Evolutionary conservation across 768 basidiomycete species (phyloP), one percentile per base, ranked within the genome.

Genomic region (Phlegmacium glaucopus): DNA sequence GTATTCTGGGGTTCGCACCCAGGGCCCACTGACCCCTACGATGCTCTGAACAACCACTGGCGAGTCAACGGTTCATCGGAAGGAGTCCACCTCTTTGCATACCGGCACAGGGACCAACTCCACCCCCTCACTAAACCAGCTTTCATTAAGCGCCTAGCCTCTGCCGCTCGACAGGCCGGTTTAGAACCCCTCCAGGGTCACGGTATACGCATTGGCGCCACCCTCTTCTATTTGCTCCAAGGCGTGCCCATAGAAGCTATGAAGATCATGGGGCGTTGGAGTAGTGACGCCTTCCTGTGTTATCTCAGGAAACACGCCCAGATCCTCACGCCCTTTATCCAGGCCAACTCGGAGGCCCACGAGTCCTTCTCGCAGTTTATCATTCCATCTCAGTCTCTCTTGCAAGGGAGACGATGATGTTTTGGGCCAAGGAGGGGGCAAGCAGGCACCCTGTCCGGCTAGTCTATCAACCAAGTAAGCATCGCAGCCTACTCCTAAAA

Each of bases 161-260:
- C n/a, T n/a, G n/a, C n/a, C n/a, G n/a, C n/a, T n/a, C 35, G 32
- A 6, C 39, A 22, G 0, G 46, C 53, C 0, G 53, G 50, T 2
- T 5, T 54, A 0, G 25, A 51, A 0, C 53, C 44, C 0, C 13
- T 65, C 2, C 52, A 59, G 25, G 58, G 62, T 1, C 66, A 69
- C 41, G 51, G 61, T 4, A 53, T 67, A 0, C 25, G 54, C 0
- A 66, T 67, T 6, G 59, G 67, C 0, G 53, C 64, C 0, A 66
- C 59, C 0, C 49, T 64, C 0, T 51, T 61, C 29, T 66, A 66
- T n/a, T 52, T 67, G 0, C 52, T 63, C 0, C 37, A 39, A 1
- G 59, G 60, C 0, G 45, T 61, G 7, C 38, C 30, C 30, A 8
- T 44, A 10, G 45, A 27, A 12, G 13, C 9, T 13, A 39, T 15